Conservation (phyloP, 768 basidiomycete species). For the Imleria badia region DNA sequence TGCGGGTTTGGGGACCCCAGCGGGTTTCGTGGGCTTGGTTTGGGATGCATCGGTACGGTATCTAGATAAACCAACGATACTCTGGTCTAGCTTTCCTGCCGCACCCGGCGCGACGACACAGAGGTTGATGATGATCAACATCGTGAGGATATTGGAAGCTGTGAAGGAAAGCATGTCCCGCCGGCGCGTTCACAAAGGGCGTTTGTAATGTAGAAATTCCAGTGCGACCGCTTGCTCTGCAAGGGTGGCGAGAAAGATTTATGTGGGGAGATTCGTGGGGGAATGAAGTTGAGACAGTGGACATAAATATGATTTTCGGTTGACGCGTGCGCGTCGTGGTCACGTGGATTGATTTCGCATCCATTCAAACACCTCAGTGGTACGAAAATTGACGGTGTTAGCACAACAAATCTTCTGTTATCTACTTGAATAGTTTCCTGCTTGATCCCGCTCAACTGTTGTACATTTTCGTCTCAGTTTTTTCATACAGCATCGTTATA, state of each 20-base stretch:
- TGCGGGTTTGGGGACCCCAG: background rate
- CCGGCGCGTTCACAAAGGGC: background rate
- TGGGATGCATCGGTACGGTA: background rate
- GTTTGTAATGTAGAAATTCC: background rate
- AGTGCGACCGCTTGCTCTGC: conserved; percentile 13
- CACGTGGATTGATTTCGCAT: conserved; percentile 6
- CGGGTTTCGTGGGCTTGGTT: background rate
- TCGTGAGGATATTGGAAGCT: conserved; percentile 9
- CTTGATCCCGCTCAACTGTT: too few species aligned
- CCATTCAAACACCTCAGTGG: background rate
- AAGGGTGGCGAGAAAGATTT: conserved; percentile 3
- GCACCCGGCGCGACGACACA: conserved; percentile 2
- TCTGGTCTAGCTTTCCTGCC: background rate
- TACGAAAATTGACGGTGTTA: too few species aligned
- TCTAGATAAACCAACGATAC: background rate
- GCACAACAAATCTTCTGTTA: too few species aligned
- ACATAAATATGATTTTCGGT: too few species aligned
- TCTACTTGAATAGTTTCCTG: too few species aligned
- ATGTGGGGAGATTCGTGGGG: background rate
- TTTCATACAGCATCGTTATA: too few species aligned
- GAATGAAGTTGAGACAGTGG: too few species aligned
- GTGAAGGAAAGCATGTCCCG: conserved; percentile 10
- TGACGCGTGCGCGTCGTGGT: background rate
- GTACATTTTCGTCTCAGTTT: too few species aligned
- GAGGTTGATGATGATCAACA: conserved; percentile 14